Conservation (phyloP, 1,139 yeast species). For the Kluyveromyces marxianus region DNA sequence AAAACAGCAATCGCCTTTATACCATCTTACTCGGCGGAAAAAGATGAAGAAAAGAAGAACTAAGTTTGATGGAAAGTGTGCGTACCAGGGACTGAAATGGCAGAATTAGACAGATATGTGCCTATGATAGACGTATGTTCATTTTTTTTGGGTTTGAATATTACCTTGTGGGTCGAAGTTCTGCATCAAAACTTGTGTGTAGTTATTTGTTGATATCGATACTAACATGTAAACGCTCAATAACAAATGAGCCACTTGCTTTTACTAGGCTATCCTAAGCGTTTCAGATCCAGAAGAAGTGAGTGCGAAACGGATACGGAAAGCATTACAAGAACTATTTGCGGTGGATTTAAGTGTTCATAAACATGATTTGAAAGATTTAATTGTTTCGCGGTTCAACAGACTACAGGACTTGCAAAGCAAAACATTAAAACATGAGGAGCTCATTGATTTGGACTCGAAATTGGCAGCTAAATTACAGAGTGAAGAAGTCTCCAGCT, state of each 20-base stretch:
- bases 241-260: too few relatives aligned
- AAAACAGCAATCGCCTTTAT: too few relatives aligned
- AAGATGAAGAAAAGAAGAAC: constrained; percentile 2
- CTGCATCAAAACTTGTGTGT: too few relatives aligned
- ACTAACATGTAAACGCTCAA: neutral
- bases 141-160: neutral
- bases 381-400: constrained; percentile 56
- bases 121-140: constrained; percentile 65
- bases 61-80: neutral
- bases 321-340: constrained; percentile 62
- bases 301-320: constrained; percentile 63
- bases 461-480: constrained; percentile 19
- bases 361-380: constrained; percentile 52
- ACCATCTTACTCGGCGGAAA: too few relatives aligned
- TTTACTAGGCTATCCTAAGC: constrained; percentile 54
- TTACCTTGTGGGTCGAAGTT: too few relatives aligned
- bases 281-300: constrained; percentile 69
- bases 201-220: neutral
- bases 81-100: neutral
- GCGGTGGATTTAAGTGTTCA: constrained; percentile 46
- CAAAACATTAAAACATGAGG: constrained; percentile 22
- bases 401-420: constrained; percentile 32
- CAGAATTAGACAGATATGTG: constrained; percentile 34
- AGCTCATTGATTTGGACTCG: constrained; percentile 30
- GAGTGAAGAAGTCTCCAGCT: constrained; percentile 8